Conservation (phyloP, 805 yeast genomes). For the Zygotorulaspora danielsina region DNA sequence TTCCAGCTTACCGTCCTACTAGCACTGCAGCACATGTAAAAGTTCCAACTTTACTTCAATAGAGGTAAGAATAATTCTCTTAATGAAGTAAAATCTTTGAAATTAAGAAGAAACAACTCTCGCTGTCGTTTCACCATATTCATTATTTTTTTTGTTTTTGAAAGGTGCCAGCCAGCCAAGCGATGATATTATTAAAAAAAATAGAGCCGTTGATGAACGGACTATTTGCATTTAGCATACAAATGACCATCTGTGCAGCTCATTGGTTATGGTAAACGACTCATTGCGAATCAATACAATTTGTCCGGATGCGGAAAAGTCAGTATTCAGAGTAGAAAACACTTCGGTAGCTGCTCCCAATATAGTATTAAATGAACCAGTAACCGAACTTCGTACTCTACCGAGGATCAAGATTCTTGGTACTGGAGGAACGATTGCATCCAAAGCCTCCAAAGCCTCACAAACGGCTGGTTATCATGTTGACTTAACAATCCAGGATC, state of each 20-base stretch:
- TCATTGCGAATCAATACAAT: slow-evolving; percentile 33
- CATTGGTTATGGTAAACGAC: slow-evolving; percentile 24
- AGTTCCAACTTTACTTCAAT: too few relatives aligned
- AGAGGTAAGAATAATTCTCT: too few relatives aligned
- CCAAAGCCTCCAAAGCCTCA: slow-evolving; percentile 45
- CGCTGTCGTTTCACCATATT: too few relatives aligned
- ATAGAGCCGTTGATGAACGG: too few relatives aligned
- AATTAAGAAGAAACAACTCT: too few relatives aligned
- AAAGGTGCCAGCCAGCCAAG: too few relatives aligned
- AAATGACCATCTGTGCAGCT: neutral
- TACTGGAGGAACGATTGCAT: slow-evolving; percentile 59
- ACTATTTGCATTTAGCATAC: too few relatives aligned
- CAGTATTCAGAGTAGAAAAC: slow-evolving; percentile 29
- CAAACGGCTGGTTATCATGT: slow-evolving; percentile 54
- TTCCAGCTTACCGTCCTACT: too few relatives aligned
- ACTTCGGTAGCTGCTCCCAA: slow-evolving; percentile 7
- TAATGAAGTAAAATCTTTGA: too few relatives aligned
- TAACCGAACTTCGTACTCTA: slow-evolving; percentile 15
- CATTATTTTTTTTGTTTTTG: too few relatives aligned
- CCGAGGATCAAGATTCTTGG: slow-evolving; percentile 48
- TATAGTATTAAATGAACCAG: slow-evolving; percentile 7
- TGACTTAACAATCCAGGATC: slow-evolving; percentile 48
- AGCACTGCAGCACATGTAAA: too few relatives aligned
- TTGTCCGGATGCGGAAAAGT: slow-evolving; percentile 32
- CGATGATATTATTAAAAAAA: too few relatives aligned